Percentiles rank a stretch among this genome's conserved stretches.
These are phyloP conservation scores for Aspergillus tubingensis DNA, from an alignment of 2,329 filamentous ascomycete genomes.

Conservation along the genomic window DNA sequence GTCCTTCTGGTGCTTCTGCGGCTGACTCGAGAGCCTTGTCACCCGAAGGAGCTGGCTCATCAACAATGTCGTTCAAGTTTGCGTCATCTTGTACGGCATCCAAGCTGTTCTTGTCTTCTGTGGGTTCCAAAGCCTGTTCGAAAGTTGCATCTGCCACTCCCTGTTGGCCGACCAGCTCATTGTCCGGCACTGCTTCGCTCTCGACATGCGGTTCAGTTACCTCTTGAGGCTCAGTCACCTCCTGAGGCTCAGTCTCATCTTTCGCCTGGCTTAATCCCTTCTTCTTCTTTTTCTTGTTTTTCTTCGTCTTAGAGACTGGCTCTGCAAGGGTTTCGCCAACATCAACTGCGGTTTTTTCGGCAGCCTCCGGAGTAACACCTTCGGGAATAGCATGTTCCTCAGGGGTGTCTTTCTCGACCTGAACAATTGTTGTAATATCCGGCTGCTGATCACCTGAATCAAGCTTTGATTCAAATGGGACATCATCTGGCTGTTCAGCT, in stretches of 20 bases:
- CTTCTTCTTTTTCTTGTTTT: slow-evolving; percentile 32
- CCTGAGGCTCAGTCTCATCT: slow-evolving; percentile 1
- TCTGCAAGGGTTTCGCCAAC: slow-evolving; percentile 10
- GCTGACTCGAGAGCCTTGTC: background rate
- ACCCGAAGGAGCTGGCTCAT: background rate
- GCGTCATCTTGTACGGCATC: background rate
- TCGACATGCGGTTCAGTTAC: background rate
- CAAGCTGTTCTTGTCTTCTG: background rate
- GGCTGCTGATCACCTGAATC: background rate
- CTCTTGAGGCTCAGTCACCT: slow-evolving; percentile 1
- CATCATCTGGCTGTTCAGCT: background rate
- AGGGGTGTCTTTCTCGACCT: background rate
- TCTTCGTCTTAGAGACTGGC: slow-evolving; percentile 22
- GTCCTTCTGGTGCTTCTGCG: background rate
- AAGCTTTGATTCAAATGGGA: background rate
- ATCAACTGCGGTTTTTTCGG: background rate
- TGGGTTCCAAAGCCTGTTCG: background rate
- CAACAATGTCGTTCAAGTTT: background rate
- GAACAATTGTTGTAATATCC: background rate
- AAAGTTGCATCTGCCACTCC: background rate
- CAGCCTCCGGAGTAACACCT: background rate
- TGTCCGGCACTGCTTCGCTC: slow-evolving; percentile 2
- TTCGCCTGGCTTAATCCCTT: slow-evolving; percentile 18
- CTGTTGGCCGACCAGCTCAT: background rate
- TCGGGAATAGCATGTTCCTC: background rate